Conservation (phyloP, 164 flowering plant species). For the Stephania japonica region DNA sequence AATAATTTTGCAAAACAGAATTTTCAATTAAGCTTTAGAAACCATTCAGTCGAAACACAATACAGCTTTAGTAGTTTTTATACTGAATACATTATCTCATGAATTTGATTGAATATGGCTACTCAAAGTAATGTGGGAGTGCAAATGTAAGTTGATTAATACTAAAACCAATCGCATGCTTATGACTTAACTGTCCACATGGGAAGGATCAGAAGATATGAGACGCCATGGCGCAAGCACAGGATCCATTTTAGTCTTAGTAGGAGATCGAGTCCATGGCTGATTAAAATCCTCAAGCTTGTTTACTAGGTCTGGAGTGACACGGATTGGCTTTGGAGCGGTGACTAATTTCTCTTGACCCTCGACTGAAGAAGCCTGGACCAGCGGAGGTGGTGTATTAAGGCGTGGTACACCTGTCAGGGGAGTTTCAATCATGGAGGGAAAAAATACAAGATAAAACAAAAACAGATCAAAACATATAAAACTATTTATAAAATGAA, state of each 20-base stretch:
- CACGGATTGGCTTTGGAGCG: constrained; percentile 86
- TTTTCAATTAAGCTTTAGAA: not conserved
- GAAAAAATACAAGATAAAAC: constrained; percentile 11
- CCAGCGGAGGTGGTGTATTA: constrained; percentile 78
- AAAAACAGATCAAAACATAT: not conserved
- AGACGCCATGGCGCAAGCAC: constrained; percentile 82
- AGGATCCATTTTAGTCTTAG: constrained; percentile 89
- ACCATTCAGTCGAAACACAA: not conserved
- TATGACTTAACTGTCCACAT: constrained; percentile 31
- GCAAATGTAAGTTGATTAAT: not conserved
- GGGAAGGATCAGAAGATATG: constrained; percentile 43
- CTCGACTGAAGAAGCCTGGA: constrained; percentile 30
- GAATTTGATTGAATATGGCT: not conserved
- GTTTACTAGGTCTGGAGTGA: constrained; percentile 50
- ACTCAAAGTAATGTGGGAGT: not conserved
- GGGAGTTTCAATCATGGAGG: constrained; percentile 14
- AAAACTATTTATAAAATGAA: not conserved
- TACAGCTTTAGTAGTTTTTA: not conserved
- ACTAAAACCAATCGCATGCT: not conserved
- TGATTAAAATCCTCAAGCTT: constrained; percentile 78
- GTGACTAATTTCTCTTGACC: constrained; percentile 48
- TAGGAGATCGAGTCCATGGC: constrained; percentile 99
- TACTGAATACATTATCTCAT: not conserved
- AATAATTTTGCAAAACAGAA: not conserved
- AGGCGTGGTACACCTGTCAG: constrained; percentile 94